phyloP scores from a whole-genome alignment of 768 basidiomycete species.

The Boletus barrowsii region DNA sequence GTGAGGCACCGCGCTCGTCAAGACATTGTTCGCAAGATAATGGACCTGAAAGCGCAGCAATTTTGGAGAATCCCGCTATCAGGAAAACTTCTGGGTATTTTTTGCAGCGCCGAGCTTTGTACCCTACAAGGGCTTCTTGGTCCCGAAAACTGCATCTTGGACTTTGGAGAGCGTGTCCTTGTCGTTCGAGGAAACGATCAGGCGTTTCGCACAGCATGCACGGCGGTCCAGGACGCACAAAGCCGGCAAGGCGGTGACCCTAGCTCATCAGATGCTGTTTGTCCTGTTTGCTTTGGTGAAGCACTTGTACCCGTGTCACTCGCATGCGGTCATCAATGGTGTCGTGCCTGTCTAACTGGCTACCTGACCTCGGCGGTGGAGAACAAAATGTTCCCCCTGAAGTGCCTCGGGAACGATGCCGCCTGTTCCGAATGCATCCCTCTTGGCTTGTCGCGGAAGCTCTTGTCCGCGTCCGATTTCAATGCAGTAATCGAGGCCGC shows the following conservation, averaged over 20 bases:
- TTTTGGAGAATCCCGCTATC: constrained; percentile 46
- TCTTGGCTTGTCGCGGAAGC: constrained; percentile 44
- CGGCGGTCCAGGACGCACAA: constrained; percentile 41
- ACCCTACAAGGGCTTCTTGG: constrained; percentile 51
- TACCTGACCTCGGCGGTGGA: constrained; percentile 60
- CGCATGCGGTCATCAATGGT: constrained; percentile 67
- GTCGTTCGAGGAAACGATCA: constrained; percentile 54
- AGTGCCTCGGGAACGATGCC: constrained; percentile 64
- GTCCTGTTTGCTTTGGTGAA: constrained; percentile 70
- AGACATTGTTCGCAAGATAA: constrained; percentile 47
- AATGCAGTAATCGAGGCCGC: constrained; percentile 55
- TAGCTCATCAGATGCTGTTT: constrained; percentile 31
- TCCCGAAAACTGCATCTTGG: constrained; percentile 51
- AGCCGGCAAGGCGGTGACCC: constrained; percentile 28
- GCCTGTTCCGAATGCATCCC: constrained; percentile 58
- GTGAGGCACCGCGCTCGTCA: constrained; percentile 40
- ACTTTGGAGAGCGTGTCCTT: constrained; percentile 42
- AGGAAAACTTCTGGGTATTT: constrained; percentile 42
- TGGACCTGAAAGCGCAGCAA: constrained; percentile 41
- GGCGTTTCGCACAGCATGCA: constrained; percentile 33
- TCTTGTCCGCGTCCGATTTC: constrained; percentile 54
- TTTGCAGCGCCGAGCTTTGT: constrained; percentile 46
- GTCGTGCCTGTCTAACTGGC: constrained; percentile 54
- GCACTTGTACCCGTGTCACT: constrained; percentile 51
- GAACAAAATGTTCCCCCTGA: constrained; percentile 64